Conservation (phyloP, 805 yeast species). For the Jamesozyma piceae region DNA sequence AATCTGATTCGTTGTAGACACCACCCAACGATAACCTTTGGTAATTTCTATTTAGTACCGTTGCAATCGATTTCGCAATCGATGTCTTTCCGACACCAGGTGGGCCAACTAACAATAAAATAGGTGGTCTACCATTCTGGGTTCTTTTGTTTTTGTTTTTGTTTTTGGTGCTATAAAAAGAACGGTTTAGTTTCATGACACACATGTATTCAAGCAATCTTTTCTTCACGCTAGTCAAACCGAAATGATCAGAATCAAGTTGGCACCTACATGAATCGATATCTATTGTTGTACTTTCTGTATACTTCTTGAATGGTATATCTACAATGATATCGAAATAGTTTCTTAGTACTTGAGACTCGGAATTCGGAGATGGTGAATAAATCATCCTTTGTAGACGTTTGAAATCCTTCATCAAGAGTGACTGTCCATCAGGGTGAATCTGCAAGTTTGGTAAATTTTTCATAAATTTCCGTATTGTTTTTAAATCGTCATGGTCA, state of each 20-base stretch:
- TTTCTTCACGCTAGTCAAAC: conserved; percentile 80
- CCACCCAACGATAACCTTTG: conserved; percentile 97
- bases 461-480: conserved; percentile 70
- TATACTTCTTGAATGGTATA: conserved; percentile 82
- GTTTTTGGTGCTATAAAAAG: conserved; percentile 48
- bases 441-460: conserved; percentile 59
- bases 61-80: conserved; percentile 90
- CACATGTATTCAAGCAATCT: conserved; percentile 91
- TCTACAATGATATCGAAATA: conserved; percentile 92
- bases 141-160: conserved; percentile 54
- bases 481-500: conserved; percentile 74
- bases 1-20: conserved; percentile 88
- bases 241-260: conserved; percentile 78
- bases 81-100: conserved; percentile 99
- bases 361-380: conserved; percentile 67
- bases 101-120: conserved; percentile 91
- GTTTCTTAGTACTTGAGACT: conserved; percentile 76
- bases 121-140: conserved; percentile 69
- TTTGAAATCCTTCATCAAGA: conserved; percentile 78
- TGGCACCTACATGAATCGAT: conserved; percentile 55
- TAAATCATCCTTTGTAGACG: conserved; percentile 52
- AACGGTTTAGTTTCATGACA: conserved; percentile 49
- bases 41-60: conserved; percentile 75
- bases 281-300: conserved; percentile 40
- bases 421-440: conserved; percentile 76